Conservation (phyloP, 164 flowering plant species). For the Amborella trichopoda region DNA sequence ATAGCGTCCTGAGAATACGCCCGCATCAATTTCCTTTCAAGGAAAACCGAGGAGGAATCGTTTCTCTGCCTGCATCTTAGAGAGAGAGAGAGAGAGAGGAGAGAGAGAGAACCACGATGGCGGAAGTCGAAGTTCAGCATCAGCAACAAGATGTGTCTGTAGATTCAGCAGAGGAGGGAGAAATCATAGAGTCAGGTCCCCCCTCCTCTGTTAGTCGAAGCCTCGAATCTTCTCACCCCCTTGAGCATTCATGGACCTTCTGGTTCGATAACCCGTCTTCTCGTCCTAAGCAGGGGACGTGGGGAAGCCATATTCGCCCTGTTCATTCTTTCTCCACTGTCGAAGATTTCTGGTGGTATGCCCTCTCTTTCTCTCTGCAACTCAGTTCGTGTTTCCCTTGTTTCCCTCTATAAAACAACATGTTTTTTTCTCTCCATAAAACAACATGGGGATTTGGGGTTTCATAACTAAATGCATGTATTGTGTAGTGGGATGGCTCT, state of each 20-base stretch:
- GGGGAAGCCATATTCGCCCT: slow-evolving; percentile 78
- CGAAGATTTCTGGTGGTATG: slow-evolving; percentile 86
- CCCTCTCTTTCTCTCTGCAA: not conserved
- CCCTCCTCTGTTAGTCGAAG: not conserved
- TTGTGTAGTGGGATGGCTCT: no score
- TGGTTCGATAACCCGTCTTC: slow-evolving; percentile 78
- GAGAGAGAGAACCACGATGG: slow-evolving; percentile 2
- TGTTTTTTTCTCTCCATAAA: not conserved
- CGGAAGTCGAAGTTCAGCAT: not conserved
- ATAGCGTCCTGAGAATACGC: no score
- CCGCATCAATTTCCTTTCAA: not conserved
- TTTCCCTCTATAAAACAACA: not conserved
- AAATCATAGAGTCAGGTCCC: not conserved
- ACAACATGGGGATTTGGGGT: not conserved
- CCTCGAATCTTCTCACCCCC: slow-evolving; percentile 16
- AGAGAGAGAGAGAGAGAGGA: not conserved
- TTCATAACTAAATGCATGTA: not conserved
- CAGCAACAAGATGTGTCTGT: not conserved
- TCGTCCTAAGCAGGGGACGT: slow-evolving; percentile 45
- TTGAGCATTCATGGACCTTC: slow-evolving; percentile 86
- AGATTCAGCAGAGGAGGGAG: not conserved
- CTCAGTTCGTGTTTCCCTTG: no score
- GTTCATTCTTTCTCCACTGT: slow-evolving; percentile 67
- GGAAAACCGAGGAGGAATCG: not conserved
- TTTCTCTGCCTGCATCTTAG: not conserved